These are phyloP conservation scores for Telfairia occidentalis DNA, from an alignment of 331 rosid genomes.

Conservation along the genomic window DNA sequence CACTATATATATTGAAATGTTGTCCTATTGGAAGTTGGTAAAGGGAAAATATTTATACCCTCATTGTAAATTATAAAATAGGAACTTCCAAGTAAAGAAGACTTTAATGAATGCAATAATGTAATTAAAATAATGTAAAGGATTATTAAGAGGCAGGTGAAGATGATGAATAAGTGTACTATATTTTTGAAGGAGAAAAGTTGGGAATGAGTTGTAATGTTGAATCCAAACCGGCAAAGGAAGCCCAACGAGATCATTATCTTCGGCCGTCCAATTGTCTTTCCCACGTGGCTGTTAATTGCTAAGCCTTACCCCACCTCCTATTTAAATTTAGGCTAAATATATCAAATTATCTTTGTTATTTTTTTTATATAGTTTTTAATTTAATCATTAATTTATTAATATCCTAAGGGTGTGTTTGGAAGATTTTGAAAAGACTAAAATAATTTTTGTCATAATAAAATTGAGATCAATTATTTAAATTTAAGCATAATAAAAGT, in stretches of 20 bases:
- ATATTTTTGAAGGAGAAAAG: neutral
- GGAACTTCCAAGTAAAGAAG: neutral
- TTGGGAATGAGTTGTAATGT: conserved; percentile 9
- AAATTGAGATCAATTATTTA: too few relatives aligned
- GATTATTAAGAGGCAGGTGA: neutral
- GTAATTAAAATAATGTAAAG: neutral
- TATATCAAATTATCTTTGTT: too few relatives aligned
- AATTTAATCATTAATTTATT: too few relatives aligned
- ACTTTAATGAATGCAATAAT: neutral
- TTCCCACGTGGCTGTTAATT: neutral
- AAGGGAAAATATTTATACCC: neutral
- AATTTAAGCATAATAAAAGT: too few relatives aligned
- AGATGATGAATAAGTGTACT: neutral
- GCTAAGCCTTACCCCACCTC: neutral
- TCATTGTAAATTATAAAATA: neutral
- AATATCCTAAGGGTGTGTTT: too few relatives aligned
- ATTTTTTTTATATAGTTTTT: too few relatives aligned
- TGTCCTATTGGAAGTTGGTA: neutral
- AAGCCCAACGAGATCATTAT: neutral
- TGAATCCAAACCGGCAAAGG: neutral
- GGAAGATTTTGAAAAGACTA: too few relatives aligned
- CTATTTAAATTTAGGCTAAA: neutral
- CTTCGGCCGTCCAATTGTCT: conserved; percentile 2
- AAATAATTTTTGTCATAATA: too few relatives aligned
- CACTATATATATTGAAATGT: neutral